A percentile compares a stretch with the other conserved stretches of the same genome.
These are phyloP conservation scores for Colletotrichum simmondsii DNA, from an alignment of 2,329 filamentous ascomycete species.

Conservation along the genomic window DNA sequence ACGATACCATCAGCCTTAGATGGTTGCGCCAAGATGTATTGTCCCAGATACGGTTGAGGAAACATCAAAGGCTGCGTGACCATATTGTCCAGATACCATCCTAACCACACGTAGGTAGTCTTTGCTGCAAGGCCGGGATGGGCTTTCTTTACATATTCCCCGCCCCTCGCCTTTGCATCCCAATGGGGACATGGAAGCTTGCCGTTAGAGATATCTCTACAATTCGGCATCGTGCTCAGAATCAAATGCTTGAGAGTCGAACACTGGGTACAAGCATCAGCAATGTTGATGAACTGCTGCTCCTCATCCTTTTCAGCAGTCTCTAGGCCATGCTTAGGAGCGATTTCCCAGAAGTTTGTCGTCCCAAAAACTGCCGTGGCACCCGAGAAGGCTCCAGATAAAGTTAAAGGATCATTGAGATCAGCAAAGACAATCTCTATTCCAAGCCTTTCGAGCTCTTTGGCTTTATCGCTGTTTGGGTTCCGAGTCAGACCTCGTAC, in stretches of 20 bases:
- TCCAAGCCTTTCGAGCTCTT: background rate
- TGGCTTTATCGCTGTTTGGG: background rate
- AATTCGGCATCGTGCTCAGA: conserved; percentile 56
- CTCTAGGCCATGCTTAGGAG: background rate
- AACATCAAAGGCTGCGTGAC: background rate
- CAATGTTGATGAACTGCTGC: conserved; percentile 52
- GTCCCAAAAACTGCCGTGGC: background rate
- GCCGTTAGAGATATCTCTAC: conserved; percentile 43
- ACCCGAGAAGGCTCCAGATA: background rate
- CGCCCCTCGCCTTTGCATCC: conserved; percentile 53
- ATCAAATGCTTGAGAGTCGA: conserved; percentile 54
- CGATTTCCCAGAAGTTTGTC: background rate
- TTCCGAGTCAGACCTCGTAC: background rate
- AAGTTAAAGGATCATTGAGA: background rate
- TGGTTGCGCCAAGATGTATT: conserved; percentile 37
- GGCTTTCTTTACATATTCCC: conserved; percentile 51
- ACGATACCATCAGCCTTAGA: conserved; percentile 36
- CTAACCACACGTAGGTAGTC: conserved; percentile 52
- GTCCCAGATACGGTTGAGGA: conserved; percentile 22
- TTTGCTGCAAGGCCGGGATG: conserved; percentile 43
- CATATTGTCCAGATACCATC: conserved; percentile 49
- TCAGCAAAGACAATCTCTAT: background rate
- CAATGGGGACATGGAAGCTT: conserved; percentile 51
- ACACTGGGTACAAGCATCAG: conserved; percentile 50
- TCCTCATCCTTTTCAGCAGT: conserved; percentile 45